Evolutionary conservation across 1,284 basidiomycete species (phyloP).

Genomic region (Bjerkandera adusta): DNA sequence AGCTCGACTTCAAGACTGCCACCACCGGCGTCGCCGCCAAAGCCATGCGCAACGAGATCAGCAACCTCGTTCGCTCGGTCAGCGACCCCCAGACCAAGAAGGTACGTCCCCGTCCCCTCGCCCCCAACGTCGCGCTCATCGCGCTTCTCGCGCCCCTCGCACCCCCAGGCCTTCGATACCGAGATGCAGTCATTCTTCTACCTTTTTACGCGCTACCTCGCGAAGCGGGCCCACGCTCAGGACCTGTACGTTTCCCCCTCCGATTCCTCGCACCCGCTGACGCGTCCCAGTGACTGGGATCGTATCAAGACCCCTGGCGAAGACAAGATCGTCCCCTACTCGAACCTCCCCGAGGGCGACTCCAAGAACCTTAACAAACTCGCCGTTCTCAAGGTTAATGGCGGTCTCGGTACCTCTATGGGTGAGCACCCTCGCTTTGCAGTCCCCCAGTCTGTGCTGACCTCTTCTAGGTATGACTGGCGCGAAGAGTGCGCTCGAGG

Average conservation of each 20-base stretch:
- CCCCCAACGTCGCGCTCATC: conserved; percentile 8
- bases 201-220: conserved; percentile 97
- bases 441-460: conserved; percentile 1
- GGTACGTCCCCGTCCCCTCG: conserved; percentile 45
- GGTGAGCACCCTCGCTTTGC: conserved; percentile 45
- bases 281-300: conserved; percentile 94
- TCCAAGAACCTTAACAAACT: conserved; percentile 85
- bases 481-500: conserved; percentile 88
- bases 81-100: conserved; percentile 79
- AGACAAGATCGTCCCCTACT: conserved; percentile 92
- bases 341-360: conserved; percentile 64
- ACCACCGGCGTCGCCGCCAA: conserved; percentile 97
- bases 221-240: conserved; percentile 91
- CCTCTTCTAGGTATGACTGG: conserved; percentile 77
- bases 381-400: conserved; percentile 99
- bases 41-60: conserved; percentile 98
- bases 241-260: conserved; percentile 40
- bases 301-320: conserved; percentile 93
- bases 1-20: conserved; percentile 94
- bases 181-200: conserved; percentile 99
- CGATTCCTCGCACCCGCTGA: conserved; percentile 3
- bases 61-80: conserved; percentile 85
- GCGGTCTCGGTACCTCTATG: conserved; percentile 98
- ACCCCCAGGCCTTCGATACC: conserved; percentile 83
- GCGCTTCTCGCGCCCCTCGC: conserved; percentile 12